Base-by-base conservation (phyloP, 257 asterid genomes). In the Ehretia macrophylla region DNA sequence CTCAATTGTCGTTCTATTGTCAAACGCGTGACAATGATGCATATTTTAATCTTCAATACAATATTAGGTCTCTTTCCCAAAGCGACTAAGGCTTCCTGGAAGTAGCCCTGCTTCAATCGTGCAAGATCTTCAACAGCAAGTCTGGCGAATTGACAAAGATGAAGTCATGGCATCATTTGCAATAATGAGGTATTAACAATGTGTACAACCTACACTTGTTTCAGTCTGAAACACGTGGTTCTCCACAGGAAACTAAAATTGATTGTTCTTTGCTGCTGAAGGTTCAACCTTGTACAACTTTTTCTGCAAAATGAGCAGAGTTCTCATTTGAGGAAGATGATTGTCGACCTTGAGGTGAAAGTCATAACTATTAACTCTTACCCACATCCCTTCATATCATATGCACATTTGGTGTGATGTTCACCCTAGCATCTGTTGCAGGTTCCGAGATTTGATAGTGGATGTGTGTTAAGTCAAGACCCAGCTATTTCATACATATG, bases 361-460 rank as follows among this genome's bases (percentile, higher is more conserved):
- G 56, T 22, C 67, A 32, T 50, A 35, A 18, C 3, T 67, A 21
- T 37, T 58, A 49, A 56, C 12, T 51, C 50, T 37, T 46, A 11
- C 42, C 20, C 58, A 51, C 56, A 35, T 57, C 32, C 35, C 27
- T 53, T 40, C 13, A 46, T 39, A 11, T 8, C 47, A 37, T 14
- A 16, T 23, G 50, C 32, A 37, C 32, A 8, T 1, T 35, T 23
- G 18, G 8, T 18, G 1, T 58, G 35, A 51, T 66, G 59, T 72
- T 62, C 60, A 61, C 65, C 53, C 59, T 14, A 32, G 51, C 68
- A 39, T 68, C 60, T 68, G 56, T 72, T 65, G 65, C 75, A 92
- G 99, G 82, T 76, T 68, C 99, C 99, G 72, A 78, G 83, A 67
- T 92, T 86, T 81, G 99, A 92, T 52, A 80, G 95, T 75, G 95